phyloP scores from a whole-genome alignment of 228 moss, liverwort and hornwort species.

The Sphagnum fallax region DNA sequence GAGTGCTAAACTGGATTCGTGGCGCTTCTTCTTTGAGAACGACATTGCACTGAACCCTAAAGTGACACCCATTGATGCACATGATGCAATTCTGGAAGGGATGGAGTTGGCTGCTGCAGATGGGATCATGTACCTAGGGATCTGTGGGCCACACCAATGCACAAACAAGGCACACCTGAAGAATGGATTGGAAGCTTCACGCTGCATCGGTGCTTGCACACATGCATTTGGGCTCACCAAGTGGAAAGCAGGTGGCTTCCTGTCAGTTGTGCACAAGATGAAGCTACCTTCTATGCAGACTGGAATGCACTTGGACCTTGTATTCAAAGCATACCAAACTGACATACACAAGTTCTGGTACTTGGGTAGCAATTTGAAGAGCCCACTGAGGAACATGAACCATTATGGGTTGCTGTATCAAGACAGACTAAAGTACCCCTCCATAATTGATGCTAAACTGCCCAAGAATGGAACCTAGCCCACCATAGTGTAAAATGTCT shows the following conservation, averaged over 20 bases:
- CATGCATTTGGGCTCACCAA: constrained; percentile 53
- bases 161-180: constrained; percentile 11
- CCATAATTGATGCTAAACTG: neutral
- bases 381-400: neutral
- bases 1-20: constrained; percentile 15
- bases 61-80: constrained; percentile 17
- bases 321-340: no score
- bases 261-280: constrained; percentile 20
- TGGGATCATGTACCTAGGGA: constrained; percentile 41
- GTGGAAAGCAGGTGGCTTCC: constrained; percentile 31
- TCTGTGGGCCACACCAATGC: constrained; percentile 35
- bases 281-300: neutral
- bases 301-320: no score
- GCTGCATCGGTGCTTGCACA: constrained; percentile 45
- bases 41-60: constrained; percentile 39
- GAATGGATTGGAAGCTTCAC: constrained; percentile 18
- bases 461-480: no score
- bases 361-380: neutral
- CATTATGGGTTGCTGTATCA: constrained; percentile 1
- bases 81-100: constrained; percentile 16
- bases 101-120: constrained; percentile 36
- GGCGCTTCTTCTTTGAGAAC: constrained; percentile 59
- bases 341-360: neutral
- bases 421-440: neutral
- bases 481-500: no score